These are phyloP conservation scores for Tetracentron sinense DNA, from an alignment of 164 flowering plant genomes.

Conservation along the genomic window DNA sequence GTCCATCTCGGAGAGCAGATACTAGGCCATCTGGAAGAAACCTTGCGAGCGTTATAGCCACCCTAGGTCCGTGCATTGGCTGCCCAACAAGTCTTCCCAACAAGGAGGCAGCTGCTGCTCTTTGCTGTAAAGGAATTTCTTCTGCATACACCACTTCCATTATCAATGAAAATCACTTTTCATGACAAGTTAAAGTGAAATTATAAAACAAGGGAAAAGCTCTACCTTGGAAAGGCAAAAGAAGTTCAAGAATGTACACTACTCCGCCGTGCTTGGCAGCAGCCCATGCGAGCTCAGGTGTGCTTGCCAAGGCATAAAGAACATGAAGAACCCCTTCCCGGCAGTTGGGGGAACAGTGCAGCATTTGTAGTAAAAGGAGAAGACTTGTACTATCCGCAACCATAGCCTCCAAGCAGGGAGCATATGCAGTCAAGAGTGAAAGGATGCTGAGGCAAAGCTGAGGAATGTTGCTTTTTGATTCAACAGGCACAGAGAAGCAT, in stretches of 20 bases:
- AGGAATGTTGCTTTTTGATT: conserved; percentile 67
- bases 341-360: conserved; percentile 75
- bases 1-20: conserved; percentile 88
- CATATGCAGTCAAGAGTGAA: conserved; percentile 83
- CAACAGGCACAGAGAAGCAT: conserved; percentile 79
- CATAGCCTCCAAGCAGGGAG: conserved; percentile 98
- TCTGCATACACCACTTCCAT: conserved; percentile 43
- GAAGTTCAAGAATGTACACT: conserved; percentile 93
- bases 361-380: conserved; percentile 88
- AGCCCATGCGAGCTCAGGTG: conserved; percentile 98
- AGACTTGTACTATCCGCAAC: conserved; percentile 93
- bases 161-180: neutral
- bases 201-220: neutral
- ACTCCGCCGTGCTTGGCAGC: conserved; percentile 99
- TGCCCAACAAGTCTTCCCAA: conserved; percentile 93
- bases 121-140: conserved; percentile 89
- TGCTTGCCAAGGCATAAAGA: conserved; percentile 96
- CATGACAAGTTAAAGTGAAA: conserved; percentile 1
- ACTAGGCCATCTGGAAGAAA: conserved; percentile 98
- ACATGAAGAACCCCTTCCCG: conserved; percentile 98
- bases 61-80: conserved; percentile 99
- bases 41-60: conserved; percentile 89
- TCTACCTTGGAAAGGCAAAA: conserved; percentile 82
- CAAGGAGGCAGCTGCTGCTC: conserved; percentile 96
- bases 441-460: conserved; percentile 81